phyloP scores from a whole-genome alignment of 106 monocot genomes.

The Dendrobium catenatum region DNA sequence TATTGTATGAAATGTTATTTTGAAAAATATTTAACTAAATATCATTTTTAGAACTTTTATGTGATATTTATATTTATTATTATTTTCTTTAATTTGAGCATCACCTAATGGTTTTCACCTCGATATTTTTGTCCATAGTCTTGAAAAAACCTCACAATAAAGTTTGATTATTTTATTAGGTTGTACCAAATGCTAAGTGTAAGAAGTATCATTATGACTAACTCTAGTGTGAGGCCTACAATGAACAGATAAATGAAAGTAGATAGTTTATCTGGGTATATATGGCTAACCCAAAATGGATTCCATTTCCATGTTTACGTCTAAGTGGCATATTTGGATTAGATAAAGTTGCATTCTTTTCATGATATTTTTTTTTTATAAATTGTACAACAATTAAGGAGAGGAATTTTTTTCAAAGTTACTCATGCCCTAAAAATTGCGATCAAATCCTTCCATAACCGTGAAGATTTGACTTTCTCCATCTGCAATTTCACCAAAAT shows the following conservation, averaged over 20 bases:
- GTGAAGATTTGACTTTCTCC: too few species aligned
- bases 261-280: neutral
- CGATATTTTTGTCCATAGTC: neutral
- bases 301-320: neutral
- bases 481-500: too few species aligned
- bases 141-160: neutral
- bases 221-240: neutral
- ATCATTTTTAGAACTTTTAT: neutral
- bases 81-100: neutral
- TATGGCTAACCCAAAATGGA: neutral
- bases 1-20: neutral
- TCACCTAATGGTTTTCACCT: neutral
- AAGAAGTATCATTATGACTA: neutral
- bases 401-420: neutral
- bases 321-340: neutral
- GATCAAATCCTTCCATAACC: too few species aligned
- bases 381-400: constrained; percentile 1
- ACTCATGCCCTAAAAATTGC: neutral
- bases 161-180: neutral
- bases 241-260: neutral
- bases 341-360: neutral
- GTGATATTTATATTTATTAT: neutral
- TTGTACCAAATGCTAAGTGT: neutral
- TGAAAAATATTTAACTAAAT: neutral
- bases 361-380: neutral